phyloP scores from a whole-genome alignment of 139 green algal genomes.

The Chlorella sp. region DNA sequence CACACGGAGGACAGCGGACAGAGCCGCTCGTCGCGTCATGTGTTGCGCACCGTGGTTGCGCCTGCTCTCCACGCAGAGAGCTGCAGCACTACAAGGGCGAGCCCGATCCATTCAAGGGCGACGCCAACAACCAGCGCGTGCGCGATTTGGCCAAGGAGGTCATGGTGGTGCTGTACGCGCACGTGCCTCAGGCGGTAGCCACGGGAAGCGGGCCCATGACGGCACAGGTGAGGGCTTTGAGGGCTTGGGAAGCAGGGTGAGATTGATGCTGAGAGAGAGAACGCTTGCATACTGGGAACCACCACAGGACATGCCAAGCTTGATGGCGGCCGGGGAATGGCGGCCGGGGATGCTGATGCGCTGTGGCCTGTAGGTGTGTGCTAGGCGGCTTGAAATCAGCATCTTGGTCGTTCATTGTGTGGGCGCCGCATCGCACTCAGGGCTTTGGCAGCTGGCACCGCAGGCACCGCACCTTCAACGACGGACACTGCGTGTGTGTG shows the following conservation, averaged over 20 bases:
- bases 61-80: conserved; percentile 26
- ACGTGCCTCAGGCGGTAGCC: not conserved
- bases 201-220: not conserved
- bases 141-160: conserved; percentile 53
- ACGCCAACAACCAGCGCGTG: conserved; percentile 51
- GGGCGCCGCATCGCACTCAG: not conserved
- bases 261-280: too few relatives aligned
- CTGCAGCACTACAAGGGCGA: conserved; percentile 48
- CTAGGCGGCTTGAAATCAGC: not conserved
- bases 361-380: not conserved
- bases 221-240: not conserved
- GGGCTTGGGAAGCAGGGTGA: not conserved
- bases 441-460: not conserved
- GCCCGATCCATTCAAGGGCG: conserved; percentile 57
- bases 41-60: not conserved
- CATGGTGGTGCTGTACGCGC: conserved; percentile 49
- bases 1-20: not conserved
- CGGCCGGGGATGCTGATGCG: too few relatives aligned
- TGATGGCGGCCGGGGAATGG: not conserved
- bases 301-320: not conserved
- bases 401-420: not conserved
- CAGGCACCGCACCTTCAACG: not conserved
- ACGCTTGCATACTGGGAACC: not conserved
- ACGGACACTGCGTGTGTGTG: too few relatives aligned
- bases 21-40: not conserved